Conservation (phyloP, 495 filamentous ascomycete genomes). For the Hypoxylon fuscum region DNA sequence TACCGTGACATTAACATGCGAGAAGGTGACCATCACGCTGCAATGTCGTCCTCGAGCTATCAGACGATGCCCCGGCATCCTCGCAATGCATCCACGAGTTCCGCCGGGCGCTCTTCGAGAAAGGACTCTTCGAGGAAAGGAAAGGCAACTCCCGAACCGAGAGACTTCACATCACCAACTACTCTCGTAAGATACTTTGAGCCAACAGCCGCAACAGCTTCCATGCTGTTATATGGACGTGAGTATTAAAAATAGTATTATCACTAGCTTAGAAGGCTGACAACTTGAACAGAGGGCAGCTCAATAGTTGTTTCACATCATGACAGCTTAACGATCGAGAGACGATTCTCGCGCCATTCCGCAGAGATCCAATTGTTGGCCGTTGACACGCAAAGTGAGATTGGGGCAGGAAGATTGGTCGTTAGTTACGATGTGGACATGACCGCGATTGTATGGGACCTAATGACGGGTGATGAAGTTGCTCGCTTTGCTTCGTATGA, state of each 20-base stretch:
- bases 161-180: slow-evolving; percentile 63
- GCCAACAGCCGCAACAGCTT: slow-evolving; percentile 85
- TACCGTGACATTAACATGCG: slow-evolving; percentile 31
- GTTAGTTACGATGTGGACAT: slow-evolving; percentile 93
- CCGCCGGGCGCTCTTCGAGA: slow-evolving; percentile 56
- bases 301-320: slow-evolving; percentile 84
- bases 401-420: slow-evolving; percentile 82
- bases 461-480: slow-evolving; percentile 89
- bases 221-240: slow-evolving; percentile 83
- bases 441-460: slow-evolving; percentile 96
- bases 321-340: slow-evolving; percentile 89
- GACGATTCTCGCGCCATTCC: slow-evolving; percentile 83
- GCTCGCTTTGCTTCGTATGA: slow-evolving; percentile 92
- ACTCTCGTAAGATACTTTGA: slow-evolving; percentile 70
- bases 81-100: slow-evolving; percentile 68
- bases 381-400: slow-evolving; percentile 92
- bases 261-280: slow-evolving; percentile 11
- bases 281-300: slow-evolving; percentile 61
- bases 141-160: slow-evolving; percentile 50
- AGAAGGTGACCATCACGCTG: slow-evolving; percentile 45
- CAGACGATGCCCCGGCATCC: slow-evolving; percentile 60
- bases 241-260: slow-evolving; percentile 13
- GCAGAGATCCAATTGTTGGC: slow-evolving; percentile 84
- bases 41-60: slow-evolving; percentile 56
- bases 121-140: slow-evolving; percentile 54